Evolutionary conservation across 495 filamentous ascomycete genomes (phyloP).

Genomic region (Geopyxis carbonaria): DNA sequence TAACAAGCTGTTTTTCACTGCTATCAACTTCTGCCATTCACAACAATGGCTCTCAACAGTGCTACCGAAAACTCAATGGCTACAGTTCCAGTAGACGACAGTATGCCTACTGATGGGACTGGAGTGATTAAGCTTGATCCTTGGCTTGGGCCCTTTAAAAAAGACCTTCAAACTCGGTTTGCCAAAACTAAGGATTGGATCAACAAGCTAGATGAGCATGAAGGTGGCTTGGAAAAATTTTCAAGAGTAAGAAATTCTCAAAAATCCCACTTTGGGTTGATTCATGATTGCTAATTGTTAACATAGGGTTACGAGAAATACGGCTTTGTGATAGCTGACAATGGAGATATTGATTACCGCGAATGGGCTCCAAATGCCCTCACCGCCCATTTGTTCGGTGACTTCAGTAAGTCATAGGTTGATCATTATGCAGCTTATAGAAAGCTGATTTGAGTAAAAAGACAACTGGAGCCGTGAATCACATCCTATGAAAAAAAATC

Average conservation of each 20-base stretch:
- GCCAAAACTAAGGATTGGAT: slow-evolving; percentile 77
- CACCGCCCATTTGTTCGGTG: slow-evolving; percentile 74
- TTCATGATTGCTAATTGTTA: background rate
- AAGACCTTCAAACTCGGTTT: slow-evolving; percentile 58
- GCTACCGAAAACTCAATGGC: background rate
- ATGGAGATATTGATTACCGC: slow-evolving; percentile 75
- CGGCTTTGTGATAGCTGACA: slow-evolving; percentile 59
- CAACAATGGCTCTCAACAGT: background rate
- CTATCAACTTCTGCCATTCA: too few relatives aligned
- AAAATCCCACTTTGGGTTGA: background rate
- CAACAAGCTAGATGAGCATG: slow-evolving; percentile 56
- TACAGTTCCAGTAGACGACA: background rate
- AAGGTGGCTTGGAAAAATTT: slow-evolving; percentile 87
- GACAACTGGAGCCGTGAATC: slow-evolving; percentile 75
- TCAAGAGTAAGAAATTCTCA: slow-evolving; percentile 43
- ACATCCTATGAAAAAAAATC: slow-evolving; percentile 68
- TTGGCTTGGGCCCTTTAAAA: slow-evolving; percentile 72
- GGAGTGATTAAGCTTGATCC: slow-evolving; percentile 80
- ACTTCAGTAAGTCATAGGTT: slow-evolving; percentile 55
- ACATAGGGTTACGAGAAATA: slow-evolving; percentile 65
- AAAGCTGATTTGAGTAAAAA: slow-evolving; percentile 26
- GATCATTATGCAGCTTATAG: background rate
- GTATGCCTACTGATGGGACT: slow-evolving; percentile 28
- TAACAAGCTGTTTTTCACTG: too few relatives aligned
- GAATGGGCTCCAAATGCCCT: slow-evolving; percentile 93